Evolutionary conservation across 768 basidiomycete species (phyloP).

Genomic region (Tylopilus rubrobrunneus): DNA sequence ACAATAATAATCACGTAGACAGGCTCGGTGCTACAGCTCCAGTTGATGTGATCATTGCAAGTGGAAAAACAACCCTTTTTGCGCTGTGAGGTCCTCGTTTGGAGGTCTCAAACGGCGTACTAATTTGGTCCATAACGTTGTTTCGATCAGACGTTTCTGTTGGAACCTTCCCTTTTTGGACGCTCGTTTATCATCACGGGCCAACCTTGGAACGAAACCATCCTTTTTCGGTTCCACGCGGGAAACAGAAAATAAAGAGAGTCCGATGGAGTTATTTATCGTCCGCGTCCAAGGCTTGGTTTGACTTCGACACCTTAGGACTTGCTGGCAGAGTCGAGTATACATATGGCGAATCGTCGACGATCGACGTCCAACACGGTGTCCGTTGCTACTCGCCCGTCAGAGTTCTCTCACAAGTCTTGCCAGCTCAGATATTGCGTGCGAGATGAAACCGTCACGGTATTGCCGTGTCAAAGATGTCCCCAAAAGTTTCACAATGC

Average conservation of each 20-base stretch:
- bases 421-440: no score
- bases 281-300: not conserved
- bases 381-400: not conserved
- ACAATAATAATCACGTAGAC: conserved; percentile 1
- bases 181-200: conserved; percentile 14
- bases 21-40: not conserved
- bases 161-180: conserved; percentile 24
- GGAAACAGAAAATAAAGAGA: not conserved
- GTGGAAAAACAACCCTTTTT: not conserved
- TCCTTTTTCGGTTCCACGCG: conserved; percentile 4
- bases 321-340: not conserved
- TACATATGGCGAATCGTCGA: no score
- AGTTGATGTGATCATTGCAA: conserved; percentile 9
- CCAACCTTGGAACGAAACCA: conserved; percentile 3
- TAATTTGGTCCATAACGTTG: conserved; percentile 3
- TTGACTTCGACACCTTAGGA: conserved; percentile 8
- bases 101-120: conserved; percentile 19
- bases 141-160: conserved; percentile 27
- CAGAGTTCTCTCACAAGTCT: no score
- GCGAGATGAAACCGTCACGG: conserved; percentile 2
- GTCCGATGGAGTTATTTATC: conserved; percentile 16
- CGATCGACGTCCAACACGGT: not conserved
- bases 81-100: conserved; percentile 12
- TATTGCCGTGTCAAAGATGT: not conserved
- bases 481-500: not conserved